phyloP scores from a whole-genome alignment of 2,329 filamentous ascomycete genomes.

The Curvularia hawaiiensis region DNA sequence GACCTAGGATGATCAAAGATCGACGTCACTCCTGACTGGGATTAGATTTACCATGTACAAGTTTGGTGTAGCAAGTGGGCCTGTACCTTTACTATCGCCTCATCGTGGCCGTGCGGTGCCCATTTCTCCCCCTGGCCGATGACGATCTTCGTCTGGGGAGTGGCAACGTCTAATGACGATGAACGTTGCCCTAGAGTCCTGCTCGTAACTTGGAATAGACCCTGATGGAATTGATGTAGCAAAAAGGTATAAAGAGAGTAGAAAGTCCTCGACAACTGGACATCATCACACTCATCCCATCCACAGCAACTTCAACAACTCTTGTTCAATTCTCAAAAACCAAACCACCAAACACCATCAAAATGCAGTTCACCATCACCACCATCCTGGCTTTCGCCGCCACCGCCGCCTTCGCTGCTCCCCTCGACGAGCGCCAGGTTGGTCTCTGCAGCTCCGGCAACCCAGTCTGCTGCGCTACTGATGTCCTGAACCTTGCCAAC shows the following conservation, averaged over 20 bases:
- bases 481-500: conserved; percentile 63
- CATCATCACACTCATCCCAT: conserved; percentile 34
- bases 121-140: conserved; percentile 26
- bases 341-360: conserved; percentile 19
- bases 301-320: conserved; percentile 19
- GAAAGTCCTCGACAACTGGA: conserved; percentile 22
- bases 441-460: conserved; percentile 44
- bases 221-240: conserved; percentile 6
- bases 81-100: conserved; percentile 21
- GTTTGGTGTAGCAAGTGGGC: conserved; percentile 24
- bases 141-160: conserved; percentile 25
- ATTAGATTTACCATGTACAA: conserved; percentile 16
- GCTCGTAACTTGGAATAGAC: conserved; percentile 11
- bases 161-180: conserved; percentile 4
- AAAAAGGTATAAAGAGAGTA: conserved; percentile 41
- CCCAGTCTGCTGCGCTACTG: conserved; percentile 65
- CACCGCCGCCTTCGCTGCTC: conserved; percentile 37
- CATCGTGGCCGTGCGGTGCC: conserved; percentile 15
- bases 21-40: conserved; percentile 31
- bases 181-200: conserved; percentile 12
- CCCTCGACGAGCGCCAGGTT: conserved; percentile 40
- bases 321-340: conserved; percentile 9
- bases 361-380: conserved; percentile 45
- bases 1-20: conserved; percentile 35
- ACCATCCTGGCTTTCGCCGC: conserved; percentile 40